A percentile compares a stretch with the other conserved stretches of the same genome.
phyloP scores from a whole-genome alignment of 345 rosid species.

The Aquilaria yunnanensis region DNA sequence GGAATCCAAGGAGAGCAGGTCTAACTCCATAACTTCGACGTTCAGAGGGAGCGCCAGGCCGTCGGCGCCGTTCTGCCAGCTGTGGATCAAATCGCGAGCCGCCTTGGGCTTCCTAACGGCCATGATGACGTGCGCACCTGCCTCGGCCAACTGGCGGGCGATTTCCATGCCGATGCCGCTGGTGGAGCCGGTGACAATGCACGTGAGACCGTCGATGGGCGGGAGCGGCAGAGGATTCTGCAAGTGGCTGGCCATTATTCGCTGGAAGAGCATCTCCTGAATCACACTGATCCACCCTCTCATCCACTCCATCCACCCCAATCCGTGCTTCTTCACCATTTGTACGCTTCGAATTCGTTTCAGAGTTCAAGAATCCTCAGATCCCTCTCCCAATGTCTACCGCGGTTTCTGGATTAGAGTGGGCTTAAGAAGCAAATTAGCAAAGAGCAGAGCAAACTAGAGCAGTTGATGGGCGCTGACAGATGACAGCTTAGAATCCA shows the following conservation, averaged over 20 bases:
- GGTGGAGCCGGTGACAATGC: conserved; percentile 93
- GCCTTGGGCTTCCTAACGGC: conserved; percentile 84
- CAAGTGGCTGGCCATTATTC: conserved; percentile 78
- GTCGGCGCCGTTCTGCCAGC: conserved; percentile 78
- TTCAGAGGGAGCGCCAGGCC: conserved; percentile 71
- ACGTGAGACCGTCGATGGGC: conserved; percentile 65
- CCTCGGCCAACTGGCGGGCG: conserved; percentile 92
- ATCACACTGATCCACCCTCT: conserved; percentile 75
- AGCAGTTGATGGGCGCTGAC: too few relatives aligned
- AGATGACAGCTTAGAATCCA: too few relatives aligned
- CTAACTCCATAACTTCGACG: conserved; percentile 92
- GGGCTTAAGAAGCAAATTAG: too few relatives aligned
- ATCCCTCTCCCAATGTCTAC: too few relatives aligned
- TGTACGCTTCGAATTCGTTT: too few relatives aligned
- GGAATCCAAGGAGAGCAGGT: conserved; percentile 85
- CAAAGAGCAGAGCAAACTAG: too few relatives aligned
- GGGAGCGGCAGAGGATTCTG: conserved; percentile 78
- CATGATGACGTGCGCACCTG: conserved; percentile 97
- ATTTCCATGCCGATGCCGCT: conserved; percentile 95
- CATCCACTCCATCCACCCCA: conserved; percentile 97
- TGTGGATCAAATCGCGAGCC: conserved; percentile 64
- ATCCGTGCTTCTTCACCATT: conserved; percentile 41
- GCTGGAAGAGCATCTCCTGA: conserved; percentile 77
- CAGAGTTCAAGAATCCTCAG: too few relatives aligned
- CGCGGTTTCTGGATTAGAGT: too few relatives aligned